Evolutionary conservation across 2,329 filamentous ascomycete genomes (phyloP).

Genomic region (Botrytis pseudocinerea): DNA sequence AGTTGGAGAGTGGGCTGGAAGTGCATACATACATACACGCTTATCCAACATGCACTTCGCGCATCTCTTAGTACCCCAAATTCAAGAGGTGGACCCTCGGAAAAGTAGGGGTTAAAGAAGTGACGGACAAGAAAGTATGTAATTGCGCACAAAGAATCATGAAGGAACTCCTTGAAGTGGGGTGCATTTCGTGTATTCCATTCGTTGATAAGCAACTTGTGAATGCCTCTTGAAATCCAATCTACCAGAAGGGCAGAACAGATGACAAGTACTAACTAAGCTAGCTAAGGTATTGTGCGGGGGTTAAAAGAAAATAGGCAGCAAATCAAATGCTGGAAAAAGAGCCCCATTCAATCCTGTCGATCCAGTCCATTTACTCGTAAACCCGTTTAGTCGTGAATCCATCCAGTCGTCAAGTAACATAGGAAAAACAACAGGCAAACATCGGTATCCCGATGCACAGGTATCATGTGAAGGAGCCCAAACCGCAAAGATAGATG

Average conservation of each 20-base stretch:
- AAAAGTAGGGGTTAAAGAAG: not conserved
- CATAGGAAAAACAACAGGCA: conserved; percentile 21
- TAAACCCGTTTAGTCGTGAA: conserved; percentile 1
- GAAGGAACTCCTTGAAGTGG: not conserved
- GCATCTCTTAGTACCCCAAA: not conserved
- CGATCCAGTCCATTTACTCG: not conserved
- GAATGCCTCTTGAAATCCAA: not conserved
- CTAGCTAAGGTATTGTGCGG: conserved; percentile 15
- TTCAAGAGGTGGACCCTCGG: not conserved
- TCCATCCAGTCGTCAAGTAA: conserved; percentile 8
- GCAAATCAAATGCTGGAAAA: conserved; percentile 13
- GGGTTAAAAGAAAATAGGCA: conserved; percentile 5
- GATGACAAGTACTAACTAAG: conserved; percentile 6
- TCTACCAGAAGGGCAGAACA: conserved; percentile 16
- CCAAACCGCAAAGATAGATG: conserved; percentile 19
- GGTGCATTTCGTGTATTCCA: conserved; percentile 20
- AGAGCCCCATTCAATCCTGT: conserved; percentile 2
- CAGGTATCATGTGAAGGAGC: conserved; percentile 21
- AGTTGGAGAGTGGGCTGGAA: not conserved
- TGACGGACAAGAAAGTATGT: not conserved
- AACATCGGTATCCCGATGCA: conserved; percentile 23
- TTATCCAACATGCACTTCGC: not conserved
- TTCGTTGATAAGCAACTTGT: conserved; percentile 21
- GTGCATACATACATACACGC: not conserved
- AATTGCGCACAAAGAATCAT: not conserved